These are phyloP conservation scores for Metschnikowia drakensbergensis DNA, from an alignment of 805 yeast genomes.

Conservation along the genomic window DNA sequence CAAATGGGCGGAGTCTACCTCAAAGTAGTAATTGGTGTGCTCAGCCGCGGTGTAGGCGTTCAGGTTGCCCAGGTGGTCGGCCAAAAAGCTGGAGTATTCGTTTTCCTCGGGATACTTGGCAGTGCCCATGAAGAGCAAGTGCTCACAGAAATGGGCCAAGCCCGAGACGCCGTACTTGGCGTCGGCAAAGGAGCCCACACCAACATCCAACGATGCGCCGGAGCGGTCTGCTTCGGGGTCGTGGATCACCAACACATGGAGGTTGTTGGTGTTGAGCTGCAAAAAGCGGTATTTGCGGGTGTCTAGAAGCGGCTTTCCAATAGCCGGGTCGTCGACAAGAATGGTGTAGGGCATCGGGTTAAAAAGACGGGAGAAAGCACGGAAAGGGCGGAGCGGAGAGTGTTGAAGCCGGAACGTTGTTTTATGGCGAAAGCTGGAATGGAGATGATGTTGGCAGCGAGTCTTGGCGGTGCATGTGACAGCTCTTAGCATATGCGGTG, in stretches of 20 bases:
- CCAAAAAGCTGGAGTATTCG: slow-evolving; percentile 67
- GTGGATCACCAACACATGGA: slow-evolving; percentile 60
- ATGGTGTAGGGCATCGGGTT: slow-evolving; percentile 10
- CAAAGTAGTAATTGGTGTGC: slow-evolving; percentile 89
- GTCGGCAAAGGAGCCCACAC: slow-evolving; percentile 74
- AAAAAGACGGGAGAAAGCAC: neutral
- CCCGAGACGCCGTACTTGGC: slow-evolving; percentile 59
- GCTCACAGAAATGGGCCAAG: slow-evolving; percentile 67
- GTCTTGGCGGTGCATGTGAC: neutral
- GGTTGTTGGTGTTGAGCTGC: slow-evolving; percentile 48
- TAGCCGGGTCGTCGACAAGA: slow-evolving; percentile 27
- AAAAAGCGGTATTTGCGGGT: slow-evolving; percentile 72
- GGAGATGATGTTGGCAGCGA: neutral
- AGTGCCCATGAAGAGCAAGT: slow-evolving; percentile 76
- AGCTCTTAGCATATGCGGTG: slow-evolving; percentile 4
- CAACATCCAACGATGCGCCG: slow-evolving; percentile 76
- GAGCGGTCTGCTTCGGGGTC: slow-evolving; percentile 71
- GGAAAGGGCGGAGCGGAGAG: neutral
- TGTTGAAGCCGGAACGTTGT: neutral
- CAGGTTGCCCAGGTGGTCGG: slow-evolving; percentile 83
- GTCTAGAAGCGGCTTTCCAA: slow-evolving; percentile 55
- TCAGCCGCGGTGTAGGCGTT: slow-evolving; percentile 90
- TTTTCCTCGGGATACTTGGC: slow-evolving; percentile 70
- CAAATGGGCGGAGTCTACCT: slow-evolving; percentile 68
- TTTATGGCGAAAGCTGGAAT: neutral